Evolutionary conservation across 257 asterid genomes (phyloP).

Genomic region (Rauvolfia tetraphylla): DNA sequence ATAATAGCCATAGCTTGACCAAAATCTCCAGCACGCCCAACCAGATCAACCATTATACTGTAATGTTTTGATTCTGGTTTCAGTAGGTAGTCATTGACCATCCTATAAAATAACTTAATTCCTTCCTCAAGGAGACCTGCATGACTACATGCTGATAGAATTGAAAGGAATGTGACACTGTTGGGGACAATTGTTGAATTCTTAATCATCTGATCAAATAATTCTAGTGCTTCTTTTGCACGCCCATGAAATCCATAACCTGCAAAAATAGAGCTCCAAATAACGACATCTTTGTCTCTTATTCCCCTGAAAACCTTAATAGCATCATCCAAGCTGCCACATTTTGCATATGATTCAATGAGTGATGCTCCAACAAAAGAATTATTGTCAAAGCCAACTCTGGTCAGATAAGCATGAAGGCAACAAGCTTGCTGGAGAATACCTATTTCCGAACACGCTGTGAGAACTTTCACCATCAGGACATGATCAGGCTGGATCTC

Average conservation of each 20-base stretch:
- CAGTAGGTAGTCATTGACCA: constrained; percentile 49
- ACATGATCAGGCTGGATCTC: constrained; percentile 40
- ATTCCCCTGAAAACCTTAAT: constrained; percentile 36
- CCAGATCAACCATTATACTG: constrained; percentile 56
- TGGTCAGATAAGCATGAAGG: constrained; percentile 50
- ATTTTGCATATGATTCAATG: constrained; percentile 68
- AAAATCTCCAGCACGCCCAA: constrained; percentile 62
- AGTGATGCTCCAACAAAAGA: constrained; percentile 54
- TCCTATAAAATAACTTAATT: constrained; percentile 39
- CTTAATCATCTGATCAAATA: constrained; percentile 52
- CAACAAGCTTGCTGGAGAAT: constrained; percentile 54
- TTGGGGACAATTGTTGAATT: constrained; percentile 45
- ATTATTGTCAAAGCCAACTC: constrained; percentile 39
- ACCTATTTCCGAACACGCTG: constrained; percentile 72
- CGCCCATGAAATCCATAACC: constrained; percentile 65
- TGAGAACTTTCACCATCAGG: constrained; percentile 47
- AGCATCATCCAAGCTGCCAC: constrained; percentile 63
- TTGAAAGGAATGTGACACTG: constrained; percentile 52
- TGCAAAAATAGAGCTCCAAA: constrained; percentile 79
- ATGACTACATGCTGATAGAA: constrained; percentile 75
- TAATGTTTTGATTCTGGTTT: constrained; percentile 63
- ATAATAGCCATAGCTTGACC: constrained; percentile 54
- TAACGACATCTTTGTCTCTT: constrained; percentile 46
- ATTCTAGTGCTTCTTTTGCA: constrained; percentile 50
- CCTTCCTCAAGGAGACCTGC: constrained; percentile 69